Percentiles rank a stretch among this genome's conserved stretches.
Conservation (phyloP, 306 rosid species). For the Cyclanthera cordifolia region DNA sequence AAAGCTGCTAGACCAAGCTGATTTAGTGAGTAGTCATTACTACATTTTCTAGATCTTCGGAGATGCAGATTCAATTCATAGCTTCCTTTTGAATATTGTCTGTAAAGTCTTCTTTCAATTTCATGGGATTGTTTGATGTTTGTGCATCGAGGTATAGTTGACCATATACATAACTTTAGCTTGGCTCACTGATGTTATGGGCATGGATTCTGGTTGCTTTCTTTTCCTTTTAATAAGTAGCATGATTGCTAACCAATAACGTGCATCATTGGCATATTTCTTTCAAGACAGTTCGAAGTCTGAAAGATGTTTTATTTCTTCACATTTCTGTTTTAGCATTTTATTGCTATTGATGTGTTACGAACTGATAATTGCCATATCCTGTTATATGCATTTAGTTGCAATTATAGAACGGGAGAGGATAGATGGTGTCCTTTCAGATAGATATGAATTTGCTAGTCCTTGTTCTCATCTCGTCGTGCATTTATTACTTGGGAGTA, state of each 20-base stretch:
- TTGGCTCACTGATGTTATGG: not conserved
- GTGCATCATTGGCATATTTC: not conserved
- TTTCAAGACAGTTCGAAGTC: not conserved
- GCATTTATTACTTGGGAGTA: not conserved
- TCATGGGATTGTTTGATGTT: not conserved
- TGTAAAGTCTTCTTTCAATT: not conserved
- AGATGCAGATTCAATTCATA: not conserved
- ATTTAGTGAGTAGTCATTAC: conserved; percentile 32
- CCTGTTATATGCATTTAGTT: not conserved
- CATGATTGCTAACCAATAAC: not conserved
- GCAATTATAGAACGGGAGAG: not conserved
- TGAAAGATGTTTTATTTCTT: not conserved
- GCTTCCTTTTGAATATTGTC: not conserved
- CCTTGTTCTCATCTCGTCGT: not conserved
- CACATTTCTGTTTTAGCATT: not conserved
- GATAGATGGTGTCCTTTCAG: not conserved
- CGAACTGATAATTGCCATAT: not conserved
- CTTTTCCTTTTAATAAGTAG: not conserved
- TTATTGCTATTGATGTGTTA: not conserved
- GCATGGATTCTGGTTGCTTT: conserved; percentile 1
- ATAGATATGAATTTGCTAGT: not conserved
- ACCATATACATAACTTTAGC: too few species aligned
- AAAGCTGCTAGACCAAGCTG: conserved; percentile 28
- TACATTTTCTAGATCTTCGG: not conserved
- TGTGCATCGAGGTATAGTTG: not conserved